Percentiles rank a stretch among this genome's conserved stretches.
Evolutionary conservation across 805 yeast species (phyloP).

Genomic region (Kodamaea restingae): DNA sequence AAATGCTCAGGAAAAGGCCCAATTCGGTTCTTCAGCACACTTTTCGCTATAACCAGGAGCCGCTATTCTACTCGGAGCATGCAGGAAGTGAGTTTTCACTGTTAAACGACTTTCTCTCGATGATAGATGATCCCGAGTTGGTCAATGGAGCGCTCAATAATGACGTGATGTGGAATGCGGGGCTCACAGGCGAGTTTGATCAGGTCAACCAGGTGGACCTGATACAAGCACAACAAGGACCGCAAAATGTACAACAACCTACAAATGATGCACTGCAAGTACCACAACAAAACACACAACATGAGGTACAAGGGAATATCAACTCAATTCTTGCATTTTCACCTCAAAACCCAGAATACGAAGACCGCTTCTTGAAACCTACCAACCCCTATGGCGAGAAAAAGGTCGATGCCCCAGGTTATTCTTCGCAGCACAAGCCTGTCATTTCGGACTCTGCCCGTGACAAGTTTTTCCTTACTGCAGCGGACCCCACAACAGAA

Average conservation of each 20-base stretch:
- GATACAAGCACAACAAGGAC: no score
- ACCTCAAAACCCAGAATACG: constrained; percentile 2
- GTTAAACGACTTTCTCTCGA: constrained; percentile 79
- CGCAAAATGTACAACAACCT: no score
- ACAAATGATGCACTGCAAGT: neutral
- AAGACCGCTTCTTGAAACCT: constrained; percentile 2
- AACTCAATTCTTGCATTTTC: constrained; percentile 1
- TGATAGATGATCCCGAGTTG: constrained; percentile 82
- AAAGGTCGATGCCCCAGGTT: neutral
- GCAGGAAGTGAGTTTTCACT: constrained; percentile 92
- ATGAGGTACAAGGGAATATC: neutral
- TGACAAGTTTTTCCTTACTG: constrained; percentile 90
- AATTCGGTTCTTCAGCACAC: constrained; percentile 36
- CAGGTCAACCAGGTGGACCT: neutral
- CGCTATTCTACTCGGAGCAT: constrained; percentile 83
- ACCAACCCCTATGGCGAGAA: neutral
- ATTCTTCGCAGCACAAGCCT: constrained; percentile 26
- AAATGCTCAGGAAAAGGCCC: constrained; percentile 6
- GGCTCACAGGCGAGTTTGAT: constrained; percentile 4
- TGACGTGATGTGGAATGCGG: constrained; percentile 10
- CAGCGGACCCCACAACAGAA: constrained; percentile 95
- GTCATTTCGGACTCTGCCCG: constrained; percentile 71
- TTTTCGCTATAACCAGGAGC: constrained; percentile 54
- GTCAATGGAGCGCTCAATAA: constrained; percentile 42
- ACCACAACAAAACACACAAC: neutral